phyloP scores from a whole-genome alignment of 1,284 basidiomycete species.

The Malassezia obtusa region DNA sequence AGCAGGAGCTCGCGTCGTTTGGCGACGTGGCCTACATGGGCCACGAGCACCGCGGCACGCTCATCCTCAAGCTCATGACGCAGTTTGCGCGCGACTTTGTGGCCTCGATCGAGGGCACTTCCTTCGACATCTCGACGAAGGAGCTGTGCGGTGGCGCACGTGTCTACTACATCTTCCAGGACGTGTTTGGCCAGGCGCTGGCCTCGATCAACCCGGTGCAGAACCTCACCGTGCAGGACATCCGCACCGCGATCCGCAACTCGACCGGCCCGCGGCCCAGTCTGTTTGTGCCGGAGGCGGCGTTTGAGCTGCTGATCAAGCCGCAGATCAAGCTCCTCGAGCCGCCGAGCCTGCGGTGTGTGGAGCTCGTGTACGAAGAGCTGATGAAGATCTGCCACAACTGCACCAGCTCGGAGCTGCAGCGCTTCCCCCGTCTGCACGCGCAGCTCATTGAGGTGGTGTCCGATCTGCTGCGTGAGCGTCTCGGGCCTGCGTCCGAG shows the following conservation, averaged over 20 bases:
- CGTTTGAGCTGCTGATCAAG: constrained; percentile 94
- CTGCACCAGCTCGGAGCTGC: constrained; percentile 84
- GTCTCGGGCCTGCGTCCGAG: constrained; percentile 87
- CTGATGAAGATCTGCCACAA: constrained; percentile 99
- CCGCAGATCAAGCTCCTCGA: constrained; percentile 97
- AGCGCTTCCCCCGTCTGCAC: constrained; percentile 87
- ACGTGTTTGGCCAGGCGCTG: constrained; percentile 88
- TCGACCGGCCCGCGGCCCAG: constrained; percentile 93
- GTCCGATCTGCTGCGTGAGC: constrained; percentile 85
- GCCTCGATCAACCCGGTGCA: constrained; percentile 79
- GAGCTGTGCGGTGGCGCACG: constrained; percentile 95
- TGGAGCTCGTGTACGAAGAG: constrained; percentile 97
- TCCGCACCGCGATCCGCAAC: constrained; percentile 94
- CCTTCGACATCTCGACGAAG: constrained; percentile 91
- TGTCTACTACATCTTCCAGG: constrained; percentile 99
- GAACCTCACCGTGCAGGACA: constrained; percentile 86
- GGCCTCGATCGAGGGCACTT: constrained; percentile 95
- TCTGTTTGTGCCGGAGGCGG: constrained; percentile 91
- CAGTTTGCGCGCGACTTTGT: constrained; percentile 97
- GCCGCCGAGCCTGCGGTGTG: constrained; percentile 83
- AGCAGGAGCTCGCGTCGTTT: constrained; percentile 92
- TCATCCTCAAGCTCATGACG: constrained; percentile 73
- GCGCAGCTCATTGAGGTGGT: constrained; percentile 94
- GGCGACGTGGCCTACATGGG: constrained; percentile 88
- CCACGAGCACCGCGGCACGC: constrained; percentile 67